Evolutionary conservation across 2,329 filamentous ascomycete genomes (phyloP).

Genomic region (Rasamsonia emersonii): DNA sequence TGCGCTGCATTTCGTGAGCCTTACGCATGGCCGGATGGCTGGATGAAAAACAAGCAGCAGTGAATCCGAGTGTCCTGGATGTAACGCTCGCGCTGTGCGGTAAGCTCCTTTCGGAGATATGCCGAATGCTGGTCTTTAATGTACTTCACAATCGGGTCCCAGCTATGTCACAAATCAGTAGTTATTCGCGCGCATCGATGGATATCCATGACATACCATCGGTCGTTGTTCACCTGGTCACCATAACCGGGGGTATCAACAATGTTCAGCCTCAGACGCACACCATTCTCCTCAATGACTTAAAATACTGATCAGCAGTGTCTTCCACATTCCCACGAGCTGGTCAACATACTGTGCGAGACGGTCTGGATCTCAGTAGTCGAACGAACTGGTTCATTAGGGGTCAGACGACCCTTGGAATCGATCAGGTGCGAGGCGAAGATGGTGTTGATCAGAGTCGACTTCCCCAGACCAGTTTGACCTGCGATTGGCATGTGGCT

Average conservation of each 20-base stretch:
- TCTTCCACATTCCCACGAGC: constrained; percentile 10
- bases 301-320: constrained; percentile 8
- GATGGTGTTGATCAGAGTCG: constrained; percentile 99
- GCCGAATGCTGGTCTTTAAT: constrained; percentile 99
- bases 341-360: constrained; percentile 60
- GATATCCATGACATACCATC: constrained; percentile 51
- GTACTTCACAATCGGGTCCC: constrained; percentile 99
- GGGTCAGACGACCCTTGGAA: constrained; percentile 88
- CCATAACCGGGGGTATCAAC: constrained; percentile 98
- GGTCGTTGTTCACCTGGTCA: constrained; percentile 98
- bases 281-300: constrained; percentile 98
- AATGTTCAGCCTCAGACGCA: constrained; percentile 94
- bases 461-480: constrained; percentile 97
- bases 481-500: too few relatives aligned
- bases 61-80: constrained; percentile 99
- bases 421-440: constrained; percentile 99
- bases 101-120: constrained; percentile 98
- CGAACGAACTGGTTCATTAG: constrained; percentile 85
- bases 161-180: constrained; percentile 43
- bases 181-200: constrained; percentile 1
- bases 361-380: constrained; percentile 98
- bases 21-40: constrained; percentile 86
- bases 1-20: constrained; percentile 12
- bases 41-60: constrained; percentile 99
- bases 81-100: constrained; percentile 96